Conservation (phyloP, 257 asterid genomes). For the Nicotiana noctiflora region DNA sequence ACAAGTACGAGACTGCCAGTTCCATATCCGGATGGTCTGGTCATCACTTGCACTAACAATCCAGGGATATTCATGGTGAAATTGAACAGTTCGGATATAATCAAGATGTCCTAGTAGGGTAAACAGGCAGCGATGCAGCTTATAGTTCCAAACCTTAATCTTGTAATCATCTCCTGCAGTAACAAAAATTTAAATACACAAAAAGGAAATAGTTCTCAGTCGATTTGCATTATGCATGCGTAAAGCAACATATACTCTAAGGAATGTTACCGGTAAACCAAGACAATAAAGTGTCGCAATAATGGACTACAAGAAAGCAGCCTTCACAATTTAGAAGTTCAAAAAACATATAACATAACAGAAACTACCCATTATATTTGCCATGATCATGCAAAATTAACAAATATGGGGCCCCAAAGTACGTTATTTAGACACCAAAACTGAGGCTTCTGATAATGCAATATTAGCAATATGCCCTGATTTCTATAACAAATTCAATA, state of each 20-base stretch:
- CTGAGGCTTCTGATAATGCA: neutral
- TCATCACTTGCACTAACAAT: slow-evolving; percentile 96
- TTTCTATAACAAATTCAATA: neutral
- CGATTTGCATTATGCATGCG: neutral
- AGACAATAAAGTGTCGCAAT: neutral
- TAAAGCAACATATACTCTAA: neutral
- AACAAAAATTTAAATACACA: neutral
- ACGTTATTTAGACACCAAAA: neutral
- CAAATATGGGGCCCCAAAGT: neutral
- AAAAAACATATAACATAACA: neutral
- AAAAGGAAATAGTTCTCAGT: neutral
- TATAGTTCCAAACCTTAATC: slow-evolving; percentile 96
- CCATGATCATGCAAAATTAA: neutral
- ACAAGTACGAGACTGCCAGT: slow-evolving; percentile 98
- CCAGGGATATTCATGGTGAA: slow-evolving; percentile 99
- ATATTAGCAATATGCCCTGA: neutral
- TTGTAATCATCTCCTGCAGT: slow-evolving; percentile 96
- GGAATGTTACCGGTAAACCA: neutral
- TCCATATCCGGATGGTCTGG: slow-evolving; percentile 97
- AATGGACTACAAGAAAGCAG: neutral
- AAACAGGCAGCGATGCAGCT: slow-evolving; percentile 87
- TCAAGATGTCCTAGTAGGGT: slow-evolving; percentile 98
- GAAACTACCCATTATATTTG: neutral
- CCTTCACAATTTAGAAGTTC: neutral
- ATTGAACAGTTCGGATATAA: slow-evolving; percentile 90